Conservation (phyloP, 192 early-diverging fungal species). For the Coemansia sp. region DNA sequence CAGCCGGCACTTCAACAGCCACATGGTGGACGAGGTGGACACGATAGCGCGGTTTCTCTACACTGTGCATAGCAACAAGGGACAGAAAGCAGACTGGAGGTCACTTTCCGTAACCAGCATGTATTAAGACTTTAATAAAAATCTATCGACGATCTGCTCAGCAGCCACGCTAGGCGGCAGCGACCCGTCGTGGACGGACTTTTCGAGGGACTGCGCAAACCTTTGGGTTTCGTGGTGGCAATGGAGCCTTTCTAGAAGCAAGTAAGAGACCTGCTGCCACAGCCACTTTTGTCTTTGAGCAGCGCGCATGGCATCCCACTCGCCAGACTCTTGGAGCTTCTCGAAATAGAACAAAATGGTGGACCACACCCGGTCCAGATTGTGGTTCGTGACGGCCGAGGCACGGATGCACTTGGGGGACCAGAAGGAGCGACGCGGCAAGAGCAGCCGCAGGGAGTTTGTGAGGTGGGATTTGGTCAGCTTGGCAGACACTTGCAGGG, state of each 20-base stretch:
- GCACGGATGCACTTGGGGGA: conserved; percentile 34
- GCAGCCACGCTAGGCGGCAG: conserved; percentile 32
- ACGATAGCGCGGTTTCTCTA: conserved; percentile 55
- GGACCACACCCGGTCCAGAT: conserved; percentile 40
- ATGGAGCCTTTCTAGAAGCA: conserved; percentile 19
- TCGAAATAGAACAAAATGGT: conserved; percentile 24
- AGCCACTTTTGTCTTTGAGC: conserved; percentile 42
- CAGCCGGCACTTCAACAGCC: conserved; percentile 39
- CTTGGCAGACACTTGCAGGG: conserved; percentile 59
- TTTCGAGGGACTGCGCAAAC: conserved; percentile 18
- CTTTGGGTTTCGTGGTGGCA: conserved; percentile 6
- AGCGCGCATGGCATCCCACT: conserved; percentile 32
- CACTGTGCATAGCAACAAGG: conserved; percentile 47
- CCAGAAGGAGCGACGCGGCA: conserved; percentile 27
- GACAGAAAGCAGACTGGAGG: conserved; percentile 8
- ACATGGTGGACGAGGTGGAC: conserved; percentile 52
- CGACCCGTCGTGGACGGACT: conserved; percentile 12
- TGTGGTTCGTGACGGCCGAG: conserved; percentile 35
- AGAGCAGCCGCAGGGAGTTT: conserved; percentile 32
- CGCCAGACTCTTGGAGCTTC: conserved; percentile 15
- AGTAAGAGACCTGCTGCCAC: conserved; percentile 42
- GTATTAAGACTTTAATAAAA: conserved; percentile 11
- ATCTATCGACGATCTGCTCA: conserved; percentile 28
- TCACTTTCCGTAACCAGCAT: too few relatives aligned
- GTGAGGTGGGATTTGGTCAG: conserved; percentile 60